Base-by-base conservation (phyloP, 805 yeast genomes). In the Diddensiella caesifluorescens region DNA sequence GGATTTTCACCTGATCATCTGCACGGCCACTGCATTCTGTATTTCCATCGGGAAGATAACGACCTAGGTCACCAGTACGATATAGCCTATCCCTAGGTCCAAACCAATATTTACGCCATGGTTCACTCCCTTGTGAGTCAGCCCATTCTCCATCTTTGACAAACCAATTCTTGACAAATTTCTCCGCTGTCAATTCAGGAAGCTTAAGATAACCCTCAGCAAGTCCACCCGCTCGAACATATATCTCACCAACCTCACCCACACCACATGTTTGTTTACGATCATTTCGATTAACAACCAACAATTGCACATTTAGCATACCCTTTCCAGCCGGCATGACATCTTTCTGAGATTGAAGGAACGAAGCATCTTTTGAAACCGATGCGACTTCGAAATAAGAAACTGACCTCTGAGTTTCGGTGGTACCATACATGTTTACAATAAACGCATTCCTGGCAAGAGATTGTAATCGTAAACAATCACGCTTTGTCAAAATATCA, bases 1-100 rank as follows among this genome's bases (percentile, higher is more conserved):
- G 80, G 52, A 92, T 92, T 64, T 92, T 92, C 47, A 92, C 96
- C 65, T 92, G 99, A 61, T 90, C 97, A 67, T 92, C 99, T 21
- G 98, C 98, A 62, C 99, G 79, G 46, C 99, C 99, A 61, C 95
- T 83, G 63, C 97, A 90, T 69, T 92, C 99, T 54, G 92, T 88
- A 67, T 92, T 86, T 44, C 98, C 99, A 59, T 89, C 96, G 4
- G 97, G 97, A 45, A 89, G 69, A 61, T 94, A 92, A 54, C 98
- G 79, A 41, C 98, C 99, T 51, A 92, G 71, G 65, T 92, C 99
- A 53, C 99, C 99, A 33, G 97, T 90, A 65, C 97, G 75, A 70
- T 92, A 92, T 45, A 94, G 67, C 57, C 99, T 76, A 64, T 94
- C 99, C 59, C 98, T 77, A 53, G 96, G 95, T 0, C 97, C 97